Base-by-base conservation (phyloP, 1,139 yeast species). In the Suhomyces yuchorum region DNA sequence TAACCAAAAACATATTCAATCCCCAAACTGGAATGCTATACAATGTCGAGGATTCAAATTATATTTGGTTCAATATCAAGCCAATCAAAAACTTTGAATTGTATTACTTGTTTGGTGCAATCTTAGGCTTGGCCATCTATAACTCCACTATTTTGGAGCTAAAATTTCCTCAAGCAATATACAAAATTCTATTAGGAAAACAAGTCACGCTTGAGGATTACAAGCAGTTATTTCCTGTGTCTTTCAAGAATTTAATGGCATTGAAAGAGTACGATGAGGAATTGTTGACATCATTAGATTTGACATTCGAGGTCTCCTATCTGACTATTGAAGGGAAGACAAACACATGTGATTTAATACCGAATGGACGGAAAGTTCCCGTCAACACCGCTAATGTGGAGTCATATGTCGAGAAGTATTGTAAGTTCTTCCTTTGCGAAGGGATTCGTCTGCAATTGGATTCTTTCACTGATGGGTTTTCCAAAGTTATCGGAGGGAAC, bases 131-230 rank as follows among this genome's bases (percentile, higher is more conserved):
- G 58, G 97, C 98, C 0, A 84, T 93, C 38, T 91, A 89, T 65
- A 93, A 93, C 64, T 87, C 96, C 0, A 87, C 93, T 1, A 90
- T 92, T 42, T 70, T 93, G 43, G 96, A 91, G 60, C 70, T 91
- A 46, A 79, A 79, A 43, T 82, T 93, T 52, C 97, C 98, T 0
- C 70, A 73, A 36, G 88, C 87, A 0, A 66, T 91, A 42, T 93
- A 87, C 67, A 92, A 89, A 66, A 78, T 87, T 51, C 69, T 93
- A 40, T 70, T 90, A 52, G 82, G 81, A 3, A 73, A 78, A 46
- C 78, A 78, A 1, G 69, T 83, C 26, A 75, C 74, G 0, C 66
- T 87, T 46, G 78, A 78, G 2, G 98, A 93, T 63, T 87, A 83
- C 54, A 63, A 68, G 39, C 81, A 82, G 50, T 61, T 92, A 18